A percentile compares a stretch with the other conserved stretches of the same genome.
phyloP scores from a whole-genome alignment of 345 rosid genomes.

The Citrus medica region DNA sequence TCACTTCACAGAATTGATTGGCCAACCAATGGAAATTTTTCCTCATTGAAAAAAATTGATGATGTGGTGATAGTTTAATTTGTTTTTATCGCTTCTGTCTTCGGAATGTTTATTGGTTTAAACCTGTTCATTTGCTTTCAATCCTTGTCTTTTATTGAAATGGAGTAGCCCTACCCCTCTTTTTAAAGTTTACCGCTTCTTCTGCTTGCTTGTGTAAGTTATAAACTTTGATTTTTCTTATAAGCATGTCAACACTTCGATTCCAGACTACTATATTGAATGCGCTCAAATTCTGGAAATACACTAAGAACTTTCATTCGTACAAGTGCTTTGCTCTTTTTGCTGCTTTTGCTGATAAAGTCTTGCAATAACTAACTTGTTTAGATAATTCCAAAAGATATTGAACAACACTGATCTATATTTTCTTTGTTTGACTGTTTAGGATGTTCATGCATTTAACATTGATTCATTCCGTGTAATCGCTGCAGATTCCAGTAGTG shows the following conservation, averaged over 20 bases:
- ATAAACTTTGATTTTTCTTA: background rate
- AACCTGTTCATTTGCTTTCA: background rate
- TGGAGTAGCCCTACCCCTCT: too few species aligned
- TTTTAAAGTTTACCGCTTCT: background rate
- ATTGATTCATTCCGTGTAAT: conserved; percentile 11
- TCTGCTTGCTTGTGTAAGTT: background rate
- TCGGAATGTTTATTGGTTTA: background rate
- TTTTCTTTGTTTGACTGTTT: background rate
- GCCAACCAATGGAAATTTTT: conserved; percentile 50
- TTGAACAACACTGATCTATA: background rate
- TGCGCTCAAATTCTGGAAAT: background rate
- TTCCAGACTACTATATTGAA: background rate
- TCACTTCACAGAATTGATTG: conserved; percentile 81
- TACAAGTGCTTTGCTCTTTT: background rate
- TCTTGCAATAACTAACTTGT: background rate
- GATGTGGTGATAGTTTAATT: conserved; percentile 62
- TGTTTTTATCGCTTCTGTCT: background rate
- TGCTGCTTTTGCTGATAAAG: background rate
- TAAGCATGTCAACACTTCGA: background rate
- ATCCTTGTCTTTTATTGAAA: background rate
- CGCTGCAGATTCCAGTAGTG: conserved; percentile 66
- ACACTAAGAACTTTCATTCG: background rate
- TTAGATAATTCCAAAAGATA: background rate
- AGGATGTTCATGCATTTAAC: background rate
- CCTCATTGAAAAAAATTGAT: conserved; percentile 37